Evolutionary conservation across 345 rosid genomes (phyloP).

Genomic region (Syzygium oleosum): DNA sequence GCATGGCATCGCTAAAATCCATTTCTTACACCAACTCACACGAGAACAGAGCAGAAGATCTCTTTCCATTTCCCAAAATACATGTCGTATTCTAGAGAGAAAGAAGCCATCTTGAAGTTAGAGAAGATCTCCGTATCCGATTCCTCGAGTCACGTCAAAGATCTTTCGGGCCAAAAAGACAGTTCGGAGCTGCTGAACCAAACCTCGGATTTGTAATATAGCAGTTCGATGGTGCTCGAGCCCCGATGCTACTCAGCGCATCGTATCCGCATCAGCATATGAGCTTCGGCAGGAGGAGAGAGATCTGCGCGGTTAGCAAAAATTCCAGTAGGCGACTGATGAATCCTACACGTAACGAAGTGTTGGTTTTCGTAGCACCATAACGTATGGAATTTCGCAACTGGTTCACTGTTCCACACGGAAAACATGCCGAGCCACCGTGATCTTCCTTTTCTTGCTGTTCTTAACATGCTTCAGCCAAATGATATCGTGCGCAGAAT

Average conservation of each 20-base stretch:
- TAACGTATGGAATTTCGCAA: neutral
- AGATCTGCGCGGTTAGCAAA: neutral
- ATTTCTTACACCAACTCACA: neutral
- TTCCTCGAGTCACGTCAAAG: neutral
- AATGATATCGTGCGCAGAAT: neutral
- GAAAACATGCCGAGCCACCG: neutral
- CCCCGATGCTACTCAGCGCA: neutral
- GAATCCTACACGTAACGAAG: neutral
- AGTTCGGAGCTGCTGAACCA: neutral
- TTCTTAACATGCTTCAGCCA: neutral
- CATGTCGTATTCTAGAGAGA: neutral
- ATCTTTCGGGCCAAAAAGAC: neutral
- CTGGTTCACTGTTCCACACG: neutral
- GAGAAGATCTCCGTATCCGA: neutral
- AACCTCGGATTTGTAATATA: neutral
- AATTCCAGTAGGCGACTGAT: neutral
- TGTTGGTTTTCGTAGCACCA: neutral
- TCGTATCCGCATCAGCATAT: neutral
- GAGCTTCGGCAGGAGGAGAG: neutral
- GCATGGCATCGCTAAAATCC: neutral
- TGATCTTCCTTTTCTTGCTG: neutral
- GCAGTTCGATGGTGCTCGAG: neutral
- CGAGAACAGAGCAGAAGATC: neutral
- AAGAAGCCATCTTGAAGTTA: neutral
- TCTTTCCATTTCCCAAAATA: neutral